Percentiles rank a stretch among this genome's conserved stretches.
phyloP scores from a whole-genome alignment of 768 basidiomycete genomes.

The Lentinus tigrinus region DNA sequence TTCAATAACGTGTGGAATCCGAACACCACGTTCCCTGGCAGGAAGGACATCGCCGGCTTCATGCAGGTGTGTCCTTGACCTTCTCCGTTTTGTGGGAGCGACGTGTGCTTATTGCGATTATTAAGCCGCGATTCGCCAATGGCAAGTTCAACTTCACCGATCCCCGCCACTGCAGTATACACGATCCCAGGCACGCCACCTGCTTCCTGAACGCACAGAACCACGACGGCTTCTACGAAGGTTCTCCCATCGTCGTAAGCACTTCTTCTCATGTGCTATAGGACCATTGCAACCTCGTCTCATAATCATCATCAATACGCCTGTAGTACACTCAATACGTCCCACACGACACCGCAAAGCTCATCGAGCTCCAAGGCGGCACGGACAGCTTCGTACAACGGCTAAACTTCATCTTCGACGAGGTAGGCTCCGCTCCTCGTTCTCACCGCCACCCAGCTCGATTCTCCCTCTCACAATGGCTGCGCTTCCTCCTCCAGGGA shows the following conservation, averaged over 20 bases:
- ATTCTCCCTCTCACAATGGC: no score
- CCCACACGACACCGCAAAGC: slow-evolving; percentile 61
- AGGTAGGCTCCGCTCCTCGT: slow-evolving; percentile 31
- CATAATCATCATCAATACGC: no score
- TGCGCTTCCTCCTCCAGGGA: background rate
- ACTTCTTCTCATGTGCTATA: background rate
- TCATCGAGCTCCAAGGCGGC: slow-evolving; percentile 63
- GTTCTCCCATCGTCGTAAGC: slow-evolving; percentile 54
- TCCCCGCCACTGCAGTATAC: slow-evolving; percentile 63
- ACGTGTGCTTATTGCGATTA: background rate
- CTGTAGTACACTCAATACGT: slow-evolving; percentile 47
- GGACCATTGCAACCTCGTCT: no score
- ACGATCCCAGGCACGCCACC: slow-evolving; percentile 55
- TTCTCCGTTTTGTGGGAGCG: background rate
- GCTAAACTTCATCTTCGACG: slow-evolving; percentile 56
- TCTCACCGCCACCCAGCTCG: background rate
- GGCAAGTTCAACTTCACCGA: slow-evolving; percentile 65
- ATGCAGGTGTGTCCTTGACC: slow-evolving; percentile 44
- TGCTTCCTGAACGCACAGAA: slow-evolving; percentile 59
- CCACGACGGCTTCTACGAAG: slow-evolving; percentile 65
- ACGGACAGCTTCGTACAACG: slow-evolving; percentile 50
- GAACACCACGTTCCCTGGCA: slow-evolving; percentile 49
- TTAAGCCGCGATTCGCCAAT: slow-evolving; percentile 51
- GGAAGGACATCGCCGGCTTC: slow-evolving; percentile 48
- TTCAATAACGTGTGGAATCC: slow-evolving; percentile 62